Evolutionary conservation across 331 rosid genomes (phyloP).

Genomic region (Acacia pycnantha): DNA sequence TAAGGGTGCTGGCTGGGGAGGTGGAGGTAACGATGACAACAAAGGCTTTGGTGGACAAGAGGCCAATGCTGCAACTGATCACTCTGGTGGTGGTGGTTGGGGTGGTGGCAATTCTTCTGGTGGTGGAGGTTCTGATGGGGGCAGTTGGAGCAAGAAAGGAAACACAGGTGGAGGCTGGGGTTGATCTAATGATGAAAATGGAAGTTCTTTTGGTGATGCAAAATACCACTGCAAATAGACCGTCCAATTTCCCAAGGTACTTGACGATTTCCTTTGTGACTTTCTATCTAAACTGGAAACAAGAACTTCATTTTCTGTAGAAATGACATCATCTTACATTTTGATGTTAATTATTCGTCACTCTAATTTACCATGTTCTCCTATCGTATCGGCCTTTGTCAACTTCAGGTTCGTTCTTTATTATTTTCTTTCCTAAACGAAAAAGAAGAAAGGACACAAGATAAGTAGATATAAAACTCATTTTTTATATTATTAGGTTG

Average conservation of each 20-base stretch:
- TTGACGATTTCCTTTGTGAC: not conserved
- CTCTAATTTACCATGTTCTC: not conserved
- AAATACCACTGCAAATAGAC: not conserved
- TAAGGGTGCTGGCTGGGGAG: not conserved
- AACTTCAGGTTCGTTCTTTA: not conserved
- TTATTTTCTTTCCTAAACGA: not conserved
- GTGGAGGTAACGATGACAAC: not conserved
- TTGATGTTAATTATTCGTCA: not conserved
- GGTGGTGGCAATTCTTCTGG: slow-evolving; percentile 2
- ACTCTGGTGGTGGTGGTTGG: not conserved
- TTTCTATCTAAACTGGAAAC: not conserved
- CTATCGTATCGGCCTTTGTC: not conserved
- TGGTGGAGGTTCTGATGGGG: not conserved
- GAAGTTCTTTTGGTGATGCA: not conserved
- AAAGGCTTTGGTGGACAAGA: not conserved
- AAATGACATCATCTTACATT: not conserved
- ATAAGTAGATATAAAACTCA: too few species aligned
- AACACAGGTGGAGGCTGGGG: not conserved
- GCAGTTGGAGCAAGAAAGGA: not conserved
- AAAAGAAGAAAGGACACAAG: too few species aligned
- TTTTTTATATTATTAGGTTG: too few species aligned
- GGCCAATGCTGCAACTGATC: not conserved
- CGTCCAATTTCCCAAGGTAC: not conserved
- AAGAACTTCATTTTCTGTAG: not conserved
- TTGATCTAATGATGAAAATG: not conserved